These are phyloP conservation scores for Neonectria sp. DNA, from an alignment of 2,329 filamentous ascomycete species.

Conservation along the genomic window DNA sequence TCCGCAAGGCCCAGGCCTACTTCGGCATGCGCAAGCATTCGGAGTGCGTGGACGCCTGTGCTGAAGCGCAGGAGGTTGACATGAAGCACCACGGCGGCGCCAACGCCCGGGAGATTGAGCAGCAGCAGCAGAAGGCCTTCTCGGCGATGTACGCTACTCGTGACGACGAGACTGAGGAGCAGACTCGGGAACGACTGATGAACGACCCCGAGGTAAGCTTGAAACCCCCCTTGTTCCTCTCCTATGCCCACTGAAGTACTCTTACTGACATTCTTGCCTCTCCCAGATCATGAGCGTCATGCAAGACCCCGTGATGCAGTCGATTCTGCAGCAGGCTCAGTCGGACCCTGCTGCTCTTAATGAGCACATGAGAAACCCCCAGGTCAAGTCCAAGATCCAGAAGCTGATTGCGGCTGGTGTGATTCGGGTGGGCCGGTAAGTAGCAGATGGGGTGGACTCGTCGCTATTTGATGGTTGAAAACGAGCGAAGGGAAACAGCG, in stretches of 20 bases:
- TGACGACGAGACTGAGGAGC: constrained; percentile 95
- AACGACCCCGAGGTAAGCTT: constrained; percentile 87
- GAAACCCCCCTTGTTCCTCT: background rate
- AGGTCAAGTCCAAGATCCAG: constrained; percentile 89
- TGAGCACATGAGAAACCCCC: constrained; percentile 97
- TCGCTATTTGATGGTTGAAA: constrained; percentile 7
- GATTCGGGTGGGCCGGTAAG: constrained; percentile 78
- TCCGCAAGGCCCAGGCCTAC: constrained; percentile 95
- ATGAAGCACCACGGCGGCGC: constrained; percentile 77
- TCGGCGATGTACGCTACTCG: constrained; percentile 90
- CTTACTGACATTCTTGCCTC: constrained; percentile 45
- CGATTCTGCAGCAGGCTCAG: constrained; percentile 96
- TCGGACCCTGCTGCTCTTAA: constrained; percentile 91
- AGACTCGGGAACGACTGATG: constrained; percentile 92
- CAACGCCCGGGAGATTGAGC: constrained; percentile 92
- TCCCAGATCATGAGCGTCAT: constrained; percentile 86
- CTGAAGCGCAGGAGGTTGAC: constrained; percentile 85
- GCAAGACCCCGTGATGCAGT: constrained; percentile 97
- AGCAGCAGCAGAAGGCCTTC: constrained; percentile 94
- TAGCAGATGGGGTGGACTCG: constrained; percentile 5
- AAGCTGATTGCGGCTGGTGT: constrained; percentile 95
- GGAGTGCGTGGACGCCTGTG: constrained; percentile 91
- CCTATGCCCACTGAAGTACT: background rate
- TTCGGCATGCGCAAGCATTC: constrained; percentile 99
- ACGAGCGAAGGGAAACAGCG: constrained; percentile 28